Conservation (phyloP, 257 asterid genomes). For the Nicotiana attenuata region DNA sequence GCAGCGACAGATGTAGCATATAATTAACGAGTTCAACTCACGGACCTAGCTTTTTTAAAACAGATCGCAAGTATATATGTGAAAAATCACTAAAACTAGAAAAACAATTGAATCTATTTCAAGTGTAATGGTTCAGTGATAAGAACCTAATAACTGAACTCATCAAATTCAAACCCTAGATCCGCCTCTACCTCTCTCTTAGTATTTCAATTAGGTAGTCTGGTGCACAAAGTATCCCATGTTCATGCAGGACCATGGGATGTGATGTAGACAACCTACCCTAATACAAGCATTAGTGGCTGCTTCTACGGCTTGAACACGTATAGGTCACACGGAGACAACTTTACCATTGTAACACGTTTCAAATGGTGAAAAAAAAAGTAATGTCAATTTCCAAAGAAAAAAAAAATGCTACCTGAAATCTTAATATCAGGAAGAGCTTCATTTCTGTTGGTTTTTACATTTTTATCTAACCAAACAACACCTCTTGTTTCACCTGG, state of each 20-base stretch:
- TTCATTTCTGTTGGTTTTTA: constrained; percentile 27
- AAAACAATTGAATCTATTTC: too few species aligned
- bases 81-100: too few species aligned
- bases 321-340: too few species aligned
- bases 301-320: too few species aligned
- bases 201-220: neutral
- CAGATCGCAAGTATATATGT: too few species aligned
- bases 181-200: neutral
- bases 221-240: accelerated
- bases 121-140: too few species aligned
- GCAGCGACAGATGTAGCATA: neutral
- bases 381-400: neutral
- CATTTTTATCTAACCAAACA: constrained; percentile 49
- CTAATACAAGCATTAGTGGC: too few species aligned
- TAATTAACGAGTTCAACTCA: neutral
- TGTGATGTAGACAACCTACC: too few species aligned
- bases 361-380: neutral
- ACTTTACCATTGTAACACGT: neutral
- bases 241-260: too few species aligned
- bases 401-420: constrained; percentile 27
- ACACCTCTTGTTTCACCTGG: constrained; percentile 51
- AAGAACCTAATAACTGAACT: too few species aligned
- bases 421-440: constrained; percentile 39
- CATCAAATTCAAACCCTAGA: neutral
- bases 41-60: neutral